phyloP scores from a whole-genome alignment of 768 basidiomycete species.

The Agrocybe pediades region DNA sequence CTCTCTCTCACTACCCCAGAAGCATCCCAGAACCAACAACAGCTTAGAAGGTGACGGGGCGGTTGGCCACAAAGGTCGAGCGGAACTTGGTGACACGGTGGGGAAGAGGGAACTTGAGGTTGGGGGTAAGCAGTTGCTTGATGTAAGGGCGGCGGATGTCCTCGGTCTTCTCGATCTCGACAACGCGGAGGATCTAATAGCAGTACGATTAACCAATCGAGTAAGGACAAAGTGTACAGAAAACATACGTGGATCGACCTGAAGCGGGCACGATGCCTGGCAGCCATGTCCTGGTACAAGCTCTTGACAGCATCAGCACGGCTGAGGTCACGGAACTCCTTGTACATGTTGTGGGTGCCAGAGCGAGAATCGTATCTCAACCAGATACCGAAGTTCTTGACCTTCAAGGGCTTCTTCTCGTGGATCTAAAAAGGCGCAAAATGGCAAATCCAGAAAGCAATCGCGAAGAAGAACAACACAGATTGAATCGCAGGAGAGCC shows the following conservation, averaged over 20 bases:
- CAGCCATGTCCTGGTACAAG: conserved; percentile 99
- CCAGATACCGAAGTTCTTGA: conserved; percentile 99
- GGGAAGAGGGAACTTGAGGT: conserved; percentile 96
- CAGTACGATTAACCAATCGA: not conserved
- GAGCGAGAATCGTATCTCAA: conserved; percentile 99
- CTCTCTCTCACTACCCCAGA: not conserved
- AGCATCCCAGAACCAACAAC: not conserved
- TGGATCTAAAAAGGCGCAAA: conserved; percentile 72
- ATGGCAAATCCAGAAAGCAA: no score
- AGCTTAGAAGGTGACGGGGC: conserved; percentile 72
- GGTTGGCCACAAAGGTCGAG: conserved; percentile 78
- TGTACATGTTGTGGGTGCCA: conserved; percentile 99
- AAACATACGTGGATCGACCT: conserved; percentile 89
- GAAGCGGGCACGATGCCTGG: conserved; percentile 98
- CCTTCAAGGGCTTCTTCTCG: conserved; percentile 96
- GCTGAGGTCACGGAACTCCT: conserved; percentile 95
- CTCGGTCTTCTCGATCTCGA: conserved; percentile 90
- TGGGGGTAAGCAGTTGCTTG: conserved; percentile 89
- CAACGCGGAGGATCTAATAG: conserved; percentile 89
- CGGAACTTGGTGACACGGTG: conserved; percentile 81
- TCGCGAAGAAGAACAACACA: conserved; percentile 28
- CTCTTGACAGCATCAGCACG: conserved; percentile 95
- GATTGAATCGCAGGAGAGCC: conserved; percentile 19
- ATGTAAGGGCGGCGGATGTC: conserved; percentile 97
- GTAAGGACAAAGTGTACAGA: not conserved